Evolutionary conservation across 1,284 basidiomycete species (phyloP).

Genomic region (Neotropicomus parvogracilis): DNA sequence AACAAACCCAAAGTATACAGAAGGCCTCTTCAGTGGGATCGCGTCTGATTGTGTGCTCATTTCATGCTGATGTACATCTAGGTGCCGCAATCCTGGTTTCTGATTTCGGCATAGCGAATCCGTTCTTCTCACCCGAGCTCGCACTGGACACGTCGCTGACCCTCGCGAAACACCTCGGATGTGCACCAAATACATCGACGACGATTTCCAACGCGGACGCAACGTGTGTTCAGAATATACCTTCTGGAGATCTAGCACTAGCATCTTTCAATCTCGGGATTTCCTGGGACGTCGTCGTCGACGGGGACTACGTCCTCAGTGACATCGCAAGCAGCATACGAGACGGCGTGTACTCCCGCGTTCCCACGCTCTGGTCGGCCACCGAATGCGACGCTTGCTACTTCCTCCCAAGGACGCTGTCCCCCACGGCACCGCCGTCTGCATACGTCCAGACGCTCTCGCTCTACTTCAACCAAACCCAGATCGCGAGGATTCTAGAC

Average conservation of each 20-base stretch:
- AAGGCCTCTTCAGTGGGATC: conserved; percentile 4
- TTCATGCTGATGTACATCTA: not conserved
- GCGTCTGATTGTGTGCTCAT: no score
- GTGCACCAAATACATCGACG: conserved; percentile 9
- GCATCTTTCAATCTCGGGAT: not conserved
- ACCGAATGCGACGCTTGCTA: conserved; percentile 10
- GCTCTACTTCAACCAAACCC: not conserved
- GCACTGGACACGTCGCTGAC: conserved; percentile 1
- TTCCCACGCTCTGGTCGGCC: conserved; percentile 11
- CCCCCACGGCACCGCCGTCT: conserved; percentile 3
- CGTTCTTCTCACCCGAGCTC: conserved; percentile 10
- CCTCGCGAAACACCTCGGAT: conserved; percentile 11
- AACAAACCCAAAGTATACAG: conserved; percentile 15
- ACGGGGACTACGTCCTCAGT: conserved; percentile 8
- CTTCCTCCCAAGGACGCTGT: conserved; percentile 6
- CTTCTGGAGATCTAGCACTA: not conserved
- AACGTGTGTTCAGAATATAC: conserved; percentile 1
- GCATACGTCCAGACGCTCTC: not conserved
- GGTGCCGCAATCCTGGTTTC: conserved; percentile 14
- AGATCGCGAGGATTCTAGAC: conserved; percentile 1
- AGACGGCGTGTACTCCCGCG: not conserved
- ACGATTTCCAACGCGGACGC: not conserved
- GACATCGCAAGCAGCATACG: conserved; percentile 11
- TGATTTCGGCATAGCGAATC: conserved; percentile 11
- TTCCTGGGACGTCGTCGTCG: conserved; percentile 4